phyloP scores from a whole-genome alignment of 208 protist genomes.

The Naegleria gruberi region DNA sequence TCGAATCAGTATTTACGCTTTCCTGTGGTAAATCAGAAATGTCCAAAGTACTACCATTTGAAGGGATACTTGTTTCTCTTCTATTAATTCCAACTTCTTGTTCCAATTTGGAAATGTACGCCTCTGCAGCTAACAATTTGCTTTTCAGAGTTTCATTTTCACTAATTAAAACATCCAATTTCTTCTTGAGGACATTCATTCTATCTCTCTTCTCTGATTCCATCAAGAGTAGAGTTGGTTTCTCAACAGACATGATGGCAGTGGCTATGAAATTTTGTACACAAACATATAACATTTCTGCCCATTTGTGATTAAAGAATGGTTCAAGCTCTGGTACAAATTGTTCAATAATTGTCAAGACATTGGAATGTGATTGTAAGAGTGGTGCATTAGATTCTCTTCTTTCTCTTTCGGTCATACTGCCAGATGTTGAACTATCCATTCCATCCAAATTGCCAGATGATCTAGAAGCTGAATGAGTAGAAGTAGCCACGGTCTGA shows the following conservation, averaged over 20 bases:
- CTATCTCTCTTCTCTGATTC: slow-evolving; percentile 13
- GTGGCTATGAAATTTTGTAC: slow-evolving; percentile 21
- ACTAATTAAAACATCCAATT: background rate
- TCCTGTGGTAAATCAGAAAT: background rate
- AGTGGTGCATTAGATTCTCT: background rate
- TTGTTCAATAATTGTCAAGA: background rate
- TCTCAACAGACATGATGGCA: background rate
- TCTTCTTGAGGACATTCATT: background rate
- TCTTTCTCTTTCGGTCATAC: background rate
- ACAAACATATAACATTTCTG: slow-evolving; percentile 13
- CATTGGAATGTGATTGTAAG: background rate
- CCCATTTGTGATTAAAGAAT: slow-evolving; percentile 23
- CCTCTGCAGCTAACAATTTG: background rate
- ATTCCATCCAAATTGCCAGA: background rate
- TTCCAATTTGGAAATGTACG: slow-evolving; percentile 2
- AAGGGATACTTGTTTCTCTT: background rate
- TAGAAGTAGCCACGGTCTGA: background rate
- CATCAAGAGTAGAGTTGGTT: background rate
- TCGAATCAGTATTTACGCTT: background rate
- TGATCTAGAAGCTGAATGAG: background rate
- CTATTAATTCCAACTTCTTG: background rate
- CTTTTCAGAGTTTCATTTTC: slow-evolving; percentile 11
- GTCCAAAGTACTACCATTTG: too few relatives aligned
- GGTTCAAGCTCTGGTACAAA: background rate
- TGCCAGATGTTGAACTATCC: background rate